A percentile compares a stretch with the other conserved stretches of the same genome.
phyloP scores from a whole-genome alignment of 2,329 filamentous ascomycete genomes.

The Bipolaris gigantea region DNA sequence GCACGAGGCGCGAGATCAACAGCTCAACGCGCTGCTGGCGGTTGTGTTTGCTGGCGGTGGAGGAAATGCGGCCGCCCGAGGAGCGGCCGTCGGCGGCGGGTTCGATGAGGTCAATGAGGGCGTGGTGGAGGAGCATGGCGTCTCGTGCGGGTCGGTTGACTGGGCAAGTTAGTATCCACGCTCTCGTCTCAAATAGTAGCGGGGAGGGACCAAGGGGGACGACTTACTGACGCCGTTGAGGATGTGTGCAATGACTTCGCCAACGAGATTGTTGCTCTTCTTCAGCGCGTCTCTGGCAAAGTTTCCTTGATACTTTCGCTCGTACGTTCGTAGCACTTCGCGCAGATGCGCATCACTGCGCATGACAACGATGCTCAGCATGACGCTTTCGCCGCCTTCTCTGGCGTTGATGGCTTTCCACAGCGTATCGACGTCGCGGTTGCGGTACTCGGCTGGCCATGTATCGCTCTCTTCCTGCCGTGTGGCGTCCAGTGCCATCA shows the following conservation, averaged over 20 bases:
- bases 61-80: slow-evolving; percentile 20
- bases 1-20: slow-evolving; percentile 82
- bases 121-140: slow-evolving; percentile 86
- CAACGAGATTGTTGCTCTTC: slow-evolving; percentile 90
- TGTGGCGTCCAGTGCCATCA: slow-evolving; percentile 79
- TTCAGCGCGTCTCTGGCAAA: slow-evolving; percentile 85
- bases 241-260: slow-evolving; percentile 90
- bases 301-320: slow-evolving; percentile 71
- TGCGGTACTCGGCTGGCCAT: slow-evolving; percentile 59
- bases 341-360: slow-evolving; percentile 80
- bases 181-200: not conserved
- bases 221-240: slow-evolving; percentile 77
- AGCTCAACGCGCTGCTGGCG: slow-evolving; percentile 73
- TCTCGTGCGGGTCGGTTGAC: slow-evolving; percentile 92
- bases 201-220: not conserved
- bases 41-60: slow-evolving; percentile 41
- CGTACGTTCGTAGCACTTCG: slow-evolving; percentile 78
- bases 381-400: slow-evolving; percentile 81
- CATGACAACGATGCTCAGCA: slow-evolving; percentile 81
- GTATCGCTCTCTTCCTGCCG: slow-evolving; percentile 78
- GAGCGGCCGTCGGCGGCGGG: slow-evolving; percentile 31
- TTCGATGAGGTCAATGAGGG: slow-evolving; percentile 63
- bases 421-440: slow-evolving; percentile 71
- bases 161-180: not conserved
- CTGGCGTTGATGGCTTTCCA: slow-evolving; percentile 68